A percentile compares a stretch with the other conserved stretches of the same genome.
Conservation (phyloP, 139 green algal genomes). For the Chlamydomonas asymmetrica region DNA sequence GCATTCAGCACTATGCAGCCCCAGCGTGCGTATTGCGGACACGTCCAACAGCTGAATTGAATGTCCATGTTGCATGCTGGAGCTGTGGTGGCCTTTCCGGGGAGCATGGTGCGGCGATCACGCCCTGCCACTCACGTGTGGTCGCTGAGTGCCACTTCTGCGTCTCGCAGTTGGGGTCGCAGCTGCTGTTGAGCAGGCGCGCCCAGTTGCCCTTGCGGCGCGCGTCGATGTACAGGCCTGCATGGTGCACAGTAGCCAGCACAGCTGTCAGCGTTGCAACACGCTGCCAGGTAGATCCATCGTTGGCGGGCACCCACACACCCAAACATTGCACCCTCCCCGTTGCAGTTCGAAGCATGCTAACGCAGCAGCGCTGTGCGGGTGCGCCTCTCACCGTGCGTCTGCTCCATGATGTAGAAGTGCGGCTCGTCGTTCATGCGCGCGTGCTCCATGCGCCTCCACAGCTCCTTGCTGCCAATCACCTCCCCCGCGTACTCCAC, state of each 20-base stretch:
- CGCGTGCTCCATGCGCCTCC: constrained; percentile 63
- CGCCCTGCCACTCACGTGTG: constrained; percentile 57
- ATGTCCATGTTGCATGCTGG: neutral
- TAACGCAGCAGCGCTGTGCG: too few relatives aligned
- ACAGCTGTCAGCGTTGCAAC: too few relatives aligned
- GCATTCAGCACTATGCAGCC: too few relatives aligned
- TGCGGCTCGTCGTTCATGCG: constrained; percentile 57
- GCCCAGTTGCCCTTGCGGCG: constrained; percentile 73
- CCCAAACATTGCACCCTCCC: too few relatives aligned
- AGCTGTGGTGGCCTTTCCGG: too few relatives aligned
- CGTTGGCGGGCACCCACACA: too few relatives aligned
- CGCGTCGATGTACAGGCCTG: constrained; percentile 82
- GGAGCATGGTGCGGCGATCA: constrained; percentile 78
- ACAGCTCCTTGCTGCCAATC: constrained; percentile 45
- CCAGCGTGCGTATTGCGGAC: too few relatives aligned
- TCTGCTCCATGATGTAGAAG: constrained; percentile 92
- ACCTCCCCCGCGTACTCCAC: constrained; percentile 87
- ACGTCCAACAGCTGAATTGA: too few relatives aligned
- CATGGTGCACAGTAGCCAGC: too few relatives aligned
- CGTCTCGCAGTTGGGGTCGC: constrained; percentile 87
- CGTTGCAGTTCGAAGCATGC: too few relatives aligned
- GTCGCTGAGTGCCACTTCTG: constrained; percentile 80
- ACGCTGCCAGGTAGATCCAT: too few relatives aligned
- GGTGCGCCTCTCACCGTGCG: constrained; percentile 34
- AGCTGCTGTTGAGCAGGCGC: constrained; percentile 85